Base-by-base conservation (phyloP, 2,329 filamentous ascomycete species). In the Cordyceps cicadae region DNA sequence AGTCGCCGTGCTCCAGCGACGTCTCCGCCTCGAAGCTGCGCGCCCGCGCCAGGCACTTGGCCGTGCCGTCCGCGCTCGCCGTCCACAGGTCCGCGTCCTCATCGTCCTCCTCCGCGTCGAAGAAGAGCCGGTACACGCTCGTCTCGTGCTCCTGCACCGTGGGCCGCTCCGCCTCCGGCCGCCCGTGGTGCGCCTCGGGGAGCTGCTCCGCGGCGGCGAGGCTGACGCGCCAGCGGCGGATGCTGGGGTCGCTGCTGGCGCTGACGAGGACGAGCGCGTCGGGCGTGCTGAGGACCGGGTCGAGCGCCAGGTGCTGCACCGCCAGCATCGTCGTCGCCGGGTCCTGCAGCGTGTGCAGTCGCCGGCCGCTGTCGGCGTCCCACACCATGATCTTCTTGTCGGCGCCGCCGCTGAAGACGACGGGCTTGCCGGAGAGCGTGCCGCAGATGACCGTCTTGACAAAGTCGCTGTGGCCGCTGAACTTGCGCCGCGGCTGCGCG, bases 31-130 rank as follows among this genome's bases (percentile, higher is more conserved):
- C 82, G 80, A 91, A 97, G 19, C 79, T 80, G 51, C 82, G 84
- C 26, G 80, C 77, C 57, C 92, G 81, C 1, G 87, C 81, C 9
- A 97, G 80, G 66, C 90, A 92, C 72, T 93, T 94, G 2, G 86
- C 86, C 0, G 88, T 92, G 66, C 91, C 94, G 72, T 99, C 94
- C 5, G 91, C 92, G 63, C 91, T 96, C 6, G 92, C 89, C 8
- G 93, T 97, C 92, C 92, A 97, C 15, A 97, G 76, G 67, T 97
- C 90, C 37, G 82, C 85, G 14, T 83, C 81, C 7, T 85, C 81
- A 7, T 43, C 39, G 3, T 85, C 84, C 39, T 75, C 76, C 6
- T 78, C 76, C 17, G 72, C 70, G 64, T 92, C 88, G 67, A 96
- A 96, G 21, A 83, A 77, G 15, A 97, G 76, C 65, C 83, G 86